Base-by-base conservation (phyloP, 106 monocot genomes). In the Acorus calamus region DNA sequence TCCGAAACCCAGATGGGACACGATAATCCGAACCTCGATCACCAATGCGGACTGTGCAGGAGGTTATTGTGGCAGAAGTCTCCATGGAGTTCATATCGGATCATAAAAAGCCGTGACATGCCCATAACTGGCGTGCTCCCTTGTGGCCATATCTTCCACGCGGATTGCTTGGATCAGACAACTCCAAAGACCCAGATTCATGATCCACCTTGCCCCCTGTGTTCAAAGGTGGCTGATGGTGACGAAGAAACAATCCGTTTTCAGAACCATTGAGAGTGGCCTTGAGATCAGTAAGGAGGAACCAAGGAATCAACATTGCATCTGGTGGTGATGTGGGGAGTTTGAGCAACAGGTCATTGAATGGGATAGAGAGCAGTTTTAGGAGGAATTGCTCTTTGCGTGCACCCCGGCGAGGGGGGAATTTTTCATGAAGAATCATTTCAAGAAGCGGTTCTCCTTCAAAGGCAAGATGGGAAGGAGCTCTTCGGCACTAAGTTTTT, bases 121-220 rank as follows among this genome's bases (percentile, higher is more conserved):
- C 89, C 93, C 8, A 62, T 81, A 54, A 67, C 86, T 4, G 89
- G 74, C 2, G 79, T 93, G 13, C 86, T 93, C 11, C 74, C 89
- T 42, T 93, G 93, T 45, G 41, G 81, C 14, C 89, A 93, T 74
- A 76, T 86, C 45, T 93, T 86, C 61, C 93, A 93, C 57, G 93
- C 89, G 6, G 93, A 89, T 43, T 93, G 93, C 68, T 60, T 93
- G 66, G 90, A 90, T 73, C 86, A 90, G 76, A 78, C 61, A 4
- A 86, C 90, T 51, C 86, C 80, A 9, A 80, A 75, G 61, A 56
- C 62, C 47, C 79, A 72, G 61, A 67, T 74, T 53, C 75, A 86
- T 6, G 86, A 90, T 0, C 90, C 90, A 45, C 83, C 86, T 0
- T 90, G 11, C 11, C 11, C 55, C 13, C 11, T 55, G 11, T n/a